Conservation (phyloP, 257 asterid genomes). For the Gynochthodes officinalis region DNA sequence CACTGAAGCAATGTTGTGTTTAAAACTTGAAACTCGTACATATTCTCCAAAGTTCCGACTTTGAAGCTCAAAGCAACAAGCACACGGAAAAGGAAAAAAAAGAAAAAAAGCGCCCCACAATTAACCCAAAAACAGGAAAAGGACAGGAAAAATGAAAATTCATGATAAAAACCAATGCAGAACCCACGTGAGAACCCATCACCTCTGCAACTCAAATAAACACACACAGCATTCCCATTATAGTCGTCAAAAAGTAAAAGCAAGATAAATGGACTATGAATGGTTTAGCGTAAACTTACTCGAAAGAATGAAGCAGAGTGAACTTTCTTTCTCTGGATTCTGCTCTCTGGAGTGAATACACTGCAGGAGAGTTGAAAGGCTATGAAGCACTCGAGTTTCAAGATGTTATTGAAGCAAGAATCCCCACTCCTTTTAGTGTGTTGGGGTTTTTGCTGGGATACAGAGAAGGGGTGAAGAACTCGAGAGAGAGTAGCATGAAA, state of each 20-base stretch:
- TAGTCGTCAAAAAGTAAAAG: neutral
- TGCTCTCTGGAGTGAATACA: neutral
- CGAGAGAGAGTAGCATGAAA: slow-evolving; percentile 11
- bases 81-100: too few relatives aligned
- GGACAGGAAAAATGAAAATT: slow-evolving; percentile 15
- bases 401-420: neutral
- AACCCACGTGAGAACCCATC: slow-evolving; percentile 6
- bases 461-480: neutral
- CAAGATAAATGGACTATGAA: neutral
- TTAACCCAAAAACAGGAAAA: neutral
- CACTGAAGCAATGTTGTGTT: neutral
- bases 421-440: neutral
- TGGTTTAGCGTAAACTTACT: neutral
- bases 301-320: neutral
- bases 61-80: slow-evolving; percentile 14
- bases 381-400: neutral
- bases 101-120: slow-evolving; percentile 5
- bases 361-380: neutral
- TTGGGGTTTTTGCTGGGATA: neutral
- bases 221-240: neutral
- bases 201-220: neutral
- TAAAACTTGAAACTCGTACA: neutral
- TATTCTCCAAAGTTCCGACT: neutral
- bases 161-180: neutral
- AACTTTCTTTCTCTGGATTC: neutral